Evolutionary conservation across 805 yeast species (phyloP).

Genomic region (Zygosaccharomyces lentus): DNA sequence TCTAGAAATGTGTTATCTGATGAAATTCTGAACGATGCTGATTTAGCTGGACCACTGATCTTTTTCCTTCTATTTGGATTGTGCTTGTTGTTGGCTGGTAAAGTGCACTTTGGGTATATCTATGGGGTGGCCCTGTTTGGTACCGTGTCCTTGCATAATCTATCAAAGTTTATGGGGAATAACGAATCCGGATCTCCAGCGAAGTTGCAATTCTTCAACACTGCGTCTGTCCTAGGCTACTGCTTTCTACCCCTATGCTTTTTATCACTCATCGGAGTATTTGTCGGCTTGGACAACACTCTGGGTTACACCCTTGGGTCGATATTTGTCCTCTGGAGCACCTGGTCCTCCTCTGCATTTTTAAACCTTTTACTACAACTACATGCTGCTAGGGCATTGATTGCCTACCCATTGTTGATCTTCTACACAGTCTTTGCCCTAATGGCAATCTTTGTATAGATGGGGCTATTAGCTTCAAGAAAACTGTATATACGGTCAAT

Average conservation of each 20-base stretch:
- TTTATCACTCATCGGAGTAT: slow-evolving; percentile 52
- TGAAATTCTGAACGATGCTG: slow-evolving; percentile 82
- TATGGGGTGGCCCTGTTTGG: slow-evolving; percentile 96
- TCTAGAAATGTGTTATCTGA: slow-evolving; percentile 52
- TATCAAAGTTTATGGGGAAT: slow-evolving; percentile 84
- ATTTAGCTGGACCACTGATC: slow-evolving; percentile 90
- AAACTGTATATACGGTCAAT: not conserved
- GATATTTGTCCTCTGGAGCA: slow-evolving; percentile 80
- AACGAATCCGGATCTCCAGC: slow-evolving; percentile 31
- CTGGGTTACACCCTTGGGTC: slow-evolving; percentile 68
- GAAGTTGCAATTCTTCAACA: slow-evolving; percentile 50
- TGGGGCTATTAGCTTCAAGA: not conserved
- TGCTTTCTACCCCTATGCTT: slow-evolving; percentile 83
- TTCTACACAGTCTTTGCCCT: slow-evolving; percentile 92
- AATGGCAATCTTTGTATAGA: slow-evolving; percentile 81
- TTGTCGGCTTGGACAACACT: slow-evolving; percentile 72
- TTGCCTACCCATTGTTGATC: slow-evolving; percentile 89
- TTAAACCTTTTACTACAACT: slow-evolving; percentile 80
- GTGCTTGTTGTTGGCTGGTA: slow-evolving; percentile 77
- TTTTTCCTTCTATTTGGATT: slow-evolving; percentile 87
- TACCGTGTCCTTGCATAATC: slow-evolving; percentile 72
- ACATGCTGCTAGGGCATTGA: slow-evolving; percentile 78
- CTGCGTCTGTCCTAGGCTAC: slow-evolving; percentile 91
- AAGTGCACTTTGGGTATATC: slow-evolving; percentile 93
- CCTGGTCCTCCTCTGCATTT: slow-evolving; percentile 88